phyloP scores from a whole-genome alignment of 2,329 filamentous ascomycete species.

The Ceratocystis diversiconidia region DNA sequence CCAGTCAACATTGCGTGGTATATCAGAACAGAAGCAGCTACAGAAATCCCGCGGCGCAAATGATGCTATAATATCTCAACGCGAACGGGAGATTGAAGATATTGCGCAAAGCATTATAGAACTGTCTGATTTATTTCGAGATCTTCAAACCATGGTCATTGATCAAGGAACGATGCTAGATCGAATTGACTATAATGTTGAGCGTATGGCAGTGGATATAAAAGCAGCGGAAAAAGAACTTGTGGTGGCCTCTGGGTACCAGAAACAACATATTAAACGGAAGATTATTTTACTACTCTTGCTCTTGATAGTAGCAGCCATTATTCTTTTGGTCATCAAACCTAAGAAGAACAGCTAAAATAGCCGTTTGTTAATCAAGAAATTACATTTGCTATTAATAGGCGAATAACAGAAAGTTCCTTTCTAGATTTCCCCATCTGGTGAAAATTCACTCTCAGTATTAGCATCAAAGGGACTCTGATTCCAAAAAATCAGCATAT shows the following conservation, averaged over 20 bases:
- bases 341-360: slow-evolving; percentile 40
- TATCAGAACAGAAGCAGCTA: slow-evolving; percentile 50
- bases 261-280: slow-evolving; percentile 74
- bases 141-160: slow-evolving; percentile 89
- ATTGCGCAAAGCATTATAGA: slow-evolving; percentile 98
- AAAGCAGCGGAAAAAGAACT: slow-evolving; percentile 89
- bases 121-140: slow-evolving; percentile 88
- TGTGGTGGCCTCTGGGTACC: slow-evolving; percentile 75
- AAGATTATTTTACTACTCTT: slow-evolving; percentile 86
- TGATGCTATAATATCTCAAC: slow-evolving; percentile 73
- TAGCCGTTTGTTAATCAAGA: background rate
- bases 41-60: slow-evolving; percentile 37
- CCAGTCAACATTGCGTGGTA: slow-evolving; percentile 73
- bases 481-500: background rate
- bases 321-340: slow-evolving; percentile 73
- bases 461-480: no score
- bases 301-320: slow-evolving; percentile 68
- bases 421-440: no score
- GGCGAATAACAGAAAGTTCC: background rate
- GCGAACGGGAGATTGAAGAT: slow-evolving; percentile 92
- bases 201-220: slow-evolving; percentile 85
- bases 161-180: slow-evolving; percentile 84
- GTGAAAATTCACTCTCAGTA: no score
- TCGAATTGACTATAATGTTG: slow-evolving; percentile 95
- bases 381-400: background rate